Conservation (phyloP, 345 rosid genomes). For the Euphorbia tirucalli region DNA sequence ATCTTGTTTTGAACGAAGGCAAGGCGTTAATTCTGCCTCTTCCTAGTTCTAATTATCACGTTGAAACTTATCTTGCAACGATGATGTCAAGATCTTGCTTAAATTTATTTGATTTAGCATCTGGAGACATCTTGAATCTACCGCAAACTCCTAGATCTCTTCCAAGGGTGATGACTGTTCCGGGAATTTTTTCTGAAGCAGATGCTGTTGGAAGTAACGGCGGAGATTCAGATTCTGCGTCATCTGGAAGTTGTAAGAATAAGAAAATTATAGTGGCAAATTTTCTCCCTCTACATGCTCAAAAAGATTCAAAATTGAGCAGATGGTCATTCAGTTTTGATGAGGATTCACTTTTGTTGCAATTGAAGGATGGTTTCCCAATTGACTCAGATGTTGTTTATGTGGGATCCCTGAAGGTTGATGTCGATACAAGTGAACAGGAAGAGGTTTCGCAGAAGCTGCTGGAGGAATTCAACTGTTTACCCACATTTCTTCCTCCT, state of each 20-base stretch:
- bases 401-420: slow-evolving; percentile 44
- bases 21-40: too few relatives aligned
- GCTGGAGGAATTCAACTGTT: slow-evolving; percentile 43
- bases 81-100: slow-evolving; percentile 68
- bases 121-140: slow-evolving; percentile 51
- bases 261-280: slow-evolving; percentile 42
- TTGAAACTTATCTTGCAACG: too few relatives aligned
- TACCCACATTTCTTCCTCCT: slow-evolving; percentile 43
- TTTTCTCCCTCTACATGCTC: slow-evolving; percentile 38
- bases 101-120: slow-evolving; percentile 59
- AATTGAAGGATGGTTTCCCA: slow-evolving; percentile 42
- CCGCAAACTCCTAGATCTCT: slow-evolving; percentile 52
- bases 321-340: slow-evolving; percentile 41
- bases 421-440: slow-evolving; percentile 38
- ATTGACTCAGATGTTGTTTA: slow-evolving; percentile 32
- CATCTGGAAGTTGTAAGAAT: slow-evolving; percentile 17
- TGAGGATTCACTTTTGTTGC: slow-evolving; percentile 36
- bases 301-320: slow-evolving; percentile 31
- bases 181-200: slow-evolving; percentile 51
- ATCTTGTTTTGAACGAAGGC: slow-evolving; percentile 1
- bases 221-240: slow-evolving; percentile 15
- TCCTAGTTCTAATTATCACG: too few relatives aligned
- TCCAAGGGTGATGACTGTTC: slow-evolving; percentile 53
- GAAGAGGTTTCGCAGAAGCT: slow-evolving; percentile 40
- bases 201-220: slow-evolving; percentile 31